These are phyloP conservation scores for Xanthoconium separans DNA, from an alignment of 1,284 basidiomycete genomes.

Conservation along the genomic window DNA sequence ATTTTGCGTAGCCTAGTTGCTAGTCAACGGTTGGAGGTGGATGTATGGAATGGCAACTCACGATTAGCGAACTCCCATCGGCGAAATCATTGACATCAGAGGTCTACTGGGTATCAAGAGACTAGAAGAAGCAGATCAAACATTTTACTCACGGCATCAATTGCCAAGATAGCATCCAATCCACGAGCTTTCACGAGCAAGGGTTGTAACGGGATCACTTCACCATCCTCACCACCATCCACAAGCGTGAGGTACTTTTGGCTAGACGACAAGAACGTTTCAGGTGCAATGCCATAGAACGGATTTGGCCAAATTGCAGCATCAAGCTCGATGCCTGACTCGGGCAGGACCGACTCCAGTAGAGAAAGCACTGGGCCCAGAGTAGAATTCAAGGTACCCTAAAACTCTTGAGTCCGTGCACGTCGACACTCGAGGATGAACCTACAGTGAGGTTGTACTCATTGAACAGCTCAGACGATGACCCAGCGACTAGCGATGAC, in stretches of 20 bases:
- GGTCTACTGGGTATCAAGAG: conserved; percentile 22
- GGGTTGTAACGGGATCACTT: conserved; percentile 51
- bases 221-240: conserved; percentile 44
- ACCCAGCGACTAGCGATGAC: conserved; percentile 39
- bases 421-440: background rate
- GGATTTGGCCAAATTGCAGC: conserved; percentile 39
- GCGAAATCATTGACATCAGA: conserved; percentile 36
- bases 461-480: conserved; percentile 45
- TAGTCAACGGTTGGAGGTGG: background rate
- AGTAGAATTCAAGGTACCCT: conserved; percentile 10
- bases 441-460: conserved; percentile 35
- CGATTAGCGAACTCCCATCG: conserved; percentile 42
- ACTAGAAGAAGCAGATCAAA: background rate
- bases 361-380: conserved; percentile 26
- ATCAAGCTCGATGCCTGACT: conserved; percentile 29
- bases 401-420: conserved; percentile 8
- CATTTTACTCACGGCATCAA: conserved; percentile 44
- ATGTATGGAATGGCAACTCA: conserved; percentile 23
- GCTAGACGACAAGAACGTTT: conserved; percentile 38
- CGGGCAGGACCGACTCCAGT: conserved; percentile 25
- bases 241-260: conserved; percentile 37
- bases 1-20: conserved; percentile 37
- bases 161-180: conserved; percentile 52
- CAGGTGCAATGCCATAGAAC: conserved; percentile 40
- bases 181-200: conserved; percentile 50